These are phyloP conservation scores for Mycena floridula DNA, from an alignment of 768 basidiomycete species.

Conservation along the genomic window DNA sequence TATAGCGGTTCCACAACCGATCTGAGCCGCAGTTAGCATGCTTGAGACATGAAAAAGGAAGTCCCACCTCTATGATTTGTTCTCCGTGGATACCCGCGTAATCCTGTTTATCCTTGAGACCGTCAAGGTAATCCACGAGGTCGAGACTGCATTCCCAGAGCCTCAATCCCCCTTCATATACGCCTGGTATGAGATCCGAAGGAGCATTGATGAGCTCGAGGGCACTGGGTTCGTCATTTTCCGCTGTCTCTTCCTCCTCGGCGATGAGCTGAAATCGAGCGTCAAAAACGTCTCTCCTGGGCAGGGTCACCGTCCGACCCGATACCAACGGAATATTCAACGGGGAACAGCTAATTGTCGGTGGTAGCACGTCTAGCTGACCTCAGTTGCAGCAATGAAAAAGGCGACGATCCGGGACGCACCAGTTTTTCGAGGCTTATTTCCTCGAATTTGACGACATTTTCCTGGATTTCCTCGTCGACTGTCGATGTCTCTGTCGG, in stretches of 20 bases:
- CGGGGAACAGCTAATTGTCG: constrained; percentile 76
- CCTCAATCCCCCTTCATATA: constrained; percentile 95
- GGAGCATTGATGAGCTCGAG: constrained; percentile 72
- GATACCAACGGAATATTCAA: constrained; percentile 43
- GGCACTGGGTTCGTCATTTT: constrained; percentile 24
- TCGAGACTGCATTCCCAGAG: constrained; percentile 97
- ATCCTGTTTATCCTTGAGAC: constrained; percentile 18
- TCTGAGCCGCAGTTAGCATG: constrained; percentile 30
- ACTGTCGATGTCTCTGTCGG: background rate
- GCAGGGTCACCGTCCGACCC: constrained; percentile 33
- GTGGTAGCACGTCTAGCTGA: constrained; percentile 65
- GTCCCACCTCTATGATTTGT: constrained; percentile 67
- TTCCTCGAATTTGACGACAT: background rate
- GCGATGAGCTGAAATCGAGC: constrained; percentile 91
- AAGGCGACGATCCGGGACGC: background rate
- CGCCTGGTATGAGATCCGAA: constrained; percentile 84
- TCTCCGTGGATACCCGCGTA: constrained; percentile 45
- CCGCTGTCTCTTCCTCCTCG: constrained; percentile 30
- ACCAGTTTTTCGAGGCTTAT: background rate
- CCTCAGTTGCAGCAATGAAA: background rate
- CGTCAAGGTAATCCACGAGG: constrained; percentile 61
- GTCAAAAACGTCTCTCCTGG: constrained; percentile 88
- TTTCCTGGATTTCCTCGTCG: background rate
- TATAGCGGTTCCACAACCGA: constrained; percentile 91
- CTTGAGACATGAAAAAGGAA: background rate